These are phyloP conservation scores for Kalmusia sp. DNA, from an alignment of 2,329 filamentous ascomycete species.

Conservation along the genomic window DNA sequence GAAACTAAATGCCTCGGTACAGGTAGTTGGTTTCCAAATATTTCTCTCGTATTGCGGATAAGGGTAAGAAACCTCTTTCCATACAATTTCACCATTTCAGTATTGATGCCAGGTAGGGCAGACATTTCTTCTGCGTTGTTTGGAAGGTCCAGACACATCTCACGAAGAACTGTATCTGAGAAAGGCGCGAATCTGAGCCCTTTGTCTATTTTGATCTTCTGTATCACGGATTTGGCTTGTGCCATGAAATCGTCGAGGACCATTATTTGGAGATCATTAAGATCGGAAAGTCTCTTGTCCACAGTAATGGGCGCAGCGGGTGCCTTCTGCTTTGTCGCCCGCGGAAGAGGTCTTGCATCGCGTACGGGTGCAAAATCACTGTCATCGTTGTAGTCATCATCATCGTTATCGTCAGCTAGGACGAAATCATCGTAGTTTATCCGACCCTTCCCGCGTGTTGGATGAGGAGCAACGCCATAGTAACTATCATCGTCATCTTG, in stretches of 20 bases:
- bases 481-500: slow-evolving; percentile 32
- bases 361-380: slow-evolving; percentile 57
- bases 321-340: slow-evolving; percentile 42
- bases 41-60: slow-evolving; percentile 50
- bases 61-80: slow-evolving; percentile 68
- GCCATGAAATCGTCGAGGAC: slow-evolving; percentile 71
- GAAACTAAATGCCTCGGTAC: slow-evolving; percentile 18
- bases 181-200: slow-evolving; percentile 67
- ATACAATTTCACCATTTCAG: slow-evolving; percentile 66
- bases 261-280: slow-evolving; percentile 67
- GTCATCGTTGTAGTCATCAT: slow-evolving; percentile 43
- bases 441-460: slow-evolving; percentile 25
- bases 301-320: slow-evolving; percentile 66
- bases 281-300: slow-evolving; percentile 60
- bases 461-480: slow-evolving; percentile 31
- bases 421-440: slow-evolving; percentile 49
- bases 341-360: slow-evolving; percentile 41
- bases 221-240: slow-evolving; percentile 66
- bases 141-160: slow-evolving; percentile 77
- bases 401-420: slow-evolving; percentile 44
- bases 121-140: slow-evolving; percentile 67
- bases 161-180: slow-evolving; percentile 71
- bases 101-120: slow-evolving; percentile 67
- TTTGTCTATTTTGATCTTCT: slow-evolving; percentile 66
- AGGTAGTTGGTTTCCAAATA: slow-evolving; percentile 27